These are phyloP conservation scores for Exophiala sp. DNA, from an alignment of 2,329 filamentous ascomycete species.

Conservation along the genomic window DNA sequence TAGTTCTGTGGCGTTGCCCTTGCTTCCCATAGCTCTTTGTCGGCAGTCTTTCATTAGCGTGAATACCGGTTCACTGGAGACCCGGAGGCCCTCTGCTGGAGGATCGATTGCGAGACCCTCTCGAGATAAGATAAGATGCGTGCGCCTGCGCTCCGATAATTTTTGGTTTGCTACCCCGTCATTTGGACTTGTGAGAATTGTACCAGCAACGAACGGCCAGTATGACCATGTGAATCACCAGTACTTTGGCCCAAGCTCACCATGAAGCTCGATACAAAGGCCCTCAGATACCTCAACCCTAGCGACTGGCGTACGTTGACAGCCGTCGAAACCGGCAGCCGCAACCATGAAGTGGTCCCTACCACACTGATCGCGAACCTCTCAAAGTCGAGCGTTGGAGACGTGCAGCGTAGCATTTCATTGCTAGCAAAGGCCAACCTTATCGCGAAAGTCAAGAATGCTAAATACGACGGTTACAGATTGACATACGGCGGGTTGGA, in stretches of 20 bases:
- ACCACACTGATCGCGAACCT: conserved; percentile 81
- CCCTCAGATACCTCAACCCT: conserved; percentile 80
- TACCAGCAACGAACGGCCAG: neutral
- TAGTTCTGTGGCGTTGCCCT: too few species aligned
- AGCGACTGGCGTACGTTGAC: conserved; percentile 96
- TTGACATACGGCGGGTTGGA: conserved; percentile 95
- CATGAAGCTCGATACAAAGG: conserved; percentile 95
- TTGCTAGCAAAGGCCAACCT: conserved; percentile 84
- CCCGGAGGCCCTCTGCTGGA: too few species aligned
- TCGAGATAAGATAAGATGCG: neutral
- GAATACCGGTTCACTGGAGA: too few species aligned
- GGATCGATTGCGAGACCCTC: too few species aligned
- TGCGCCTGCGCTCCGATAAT: neutral
- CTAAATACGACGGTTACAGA: conserved; percentile 94
- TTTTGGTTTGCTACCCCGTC: neutral
- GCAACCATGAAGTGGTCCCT: conserved; percentile 95
- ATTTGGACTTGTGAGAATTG: neutral
- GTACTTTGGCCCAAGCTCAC: neutral
- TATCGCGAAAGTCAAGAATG: conserved; percentile 89
- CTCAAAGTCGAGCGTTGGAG: conserved; percentile 65
- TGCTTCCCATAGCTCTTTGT: too few species aligned
- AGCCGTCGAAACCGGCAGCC: conserved; percentile 86
- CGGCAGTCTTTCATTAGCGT: too few species aligned
- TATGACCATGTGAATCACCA: neutral
- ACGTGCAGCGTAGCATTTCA: conserved; percentile 78